Conservation (phyloP, 2,329 filamentous ascomycete species). For the Colletotrichum sp. region DNA sequence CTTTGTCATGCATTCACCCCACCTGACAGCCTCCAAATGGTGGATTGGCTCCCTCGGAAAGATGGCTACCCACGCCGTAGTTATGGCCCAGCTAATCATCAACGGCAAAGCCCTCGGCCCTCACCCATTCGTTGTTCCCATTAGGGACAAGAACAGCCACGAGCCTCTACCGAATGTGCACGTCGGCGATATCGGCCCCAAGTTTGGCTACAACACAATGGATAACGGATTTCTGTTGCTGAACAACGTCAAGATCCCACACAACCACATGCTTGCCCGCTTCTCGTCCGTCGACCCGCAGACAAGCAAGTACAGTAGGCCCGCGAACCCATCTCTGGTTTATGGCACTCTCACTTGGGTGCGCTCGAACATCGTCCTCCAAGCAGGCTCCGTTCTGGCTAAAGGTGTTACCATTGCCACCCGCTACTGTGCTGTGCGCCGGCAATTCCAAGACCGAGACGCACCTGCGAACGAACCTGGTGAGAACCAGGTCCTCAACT, state of each 20-base stretch:
- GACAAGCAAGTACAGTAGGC: conserved; percentile 71
- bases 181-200: conserved; percentile 82
- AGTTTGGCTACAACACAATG: conserved; percentile 82
- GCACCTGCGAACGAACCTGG: conserved; percentile 59
- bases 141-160: conserved; percentile 74
- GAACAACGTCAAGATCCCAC: conserved; percentile 77
- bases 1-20: conserved; percentile 76
- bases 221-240: conserved; percentile 82
- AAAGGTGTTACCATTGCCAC: conserved; percentile 80
- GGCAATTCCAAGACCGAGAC: conserved; percentile 81
- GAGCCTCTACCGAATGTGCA: conserved; percentile 72
- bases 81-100: conserved; percentile 79
- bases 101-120: conserved; percentile 73
- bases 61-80: conserved; percentile 77
- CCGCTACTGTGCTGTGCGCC: conserved; percentile 74
- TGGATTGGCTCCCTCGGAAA: conserved; percentile 83
- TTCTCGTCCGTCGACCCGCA: conserved; percentile 65
- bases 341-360: conserved; percentile 82
- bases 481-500: conserved; percentile 80
- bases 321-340: conserved; percentile 69
- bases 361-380: conserved; percentile 74
- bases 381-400: conserved; percentile 74
- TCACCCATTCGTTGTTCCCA: conserved; percentile 79
- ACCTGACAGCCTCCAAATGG: conserved; percentile 80
- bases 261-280: conserved; percentile 62